Conservation (phyloP, 768 basidiomycete species). For the Leccinum barrowsii region DNA sequence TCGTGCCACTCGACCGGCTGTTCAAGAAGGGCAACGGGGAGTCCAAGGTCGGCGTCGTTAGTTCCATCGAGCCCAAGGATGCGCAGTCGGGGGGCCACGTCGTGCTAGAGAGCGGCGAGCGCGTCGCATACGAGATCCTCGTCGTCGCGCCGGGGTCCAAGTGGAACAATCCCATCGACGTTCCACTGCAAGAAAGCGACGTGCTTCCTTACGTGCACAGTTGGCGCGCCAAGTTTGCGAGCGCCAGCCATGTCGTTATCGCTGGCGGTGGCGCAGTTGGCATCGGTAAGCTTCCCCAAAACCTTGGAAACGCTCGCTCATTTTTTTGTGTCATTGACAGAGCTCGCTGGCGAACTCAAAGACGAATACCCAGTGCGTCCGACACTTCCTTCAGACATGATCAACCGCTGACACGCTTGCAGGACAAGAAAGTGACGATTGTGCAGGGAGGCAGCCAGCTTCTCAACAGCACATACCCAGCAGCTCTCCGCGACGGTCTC, state of each 20-base stretch:
- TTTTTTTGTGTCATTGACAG: conserved; percentile 18
- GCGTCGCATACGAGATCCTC: conserved; percentile 50
- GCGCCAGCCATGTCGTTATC: conserved; percentile 42
- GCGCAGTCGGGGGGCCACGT: conserved; percentile 43
- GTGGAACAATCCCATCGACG: conserved; percentile 48
- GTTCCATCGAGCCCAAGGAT: conserved; percentile 36
- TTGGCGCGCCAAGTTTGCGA: conserved; percentile 33
- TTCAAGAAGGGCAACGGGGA: conserved; percentile 46
- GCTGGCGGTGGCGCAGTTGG: conserved; percentile 59
- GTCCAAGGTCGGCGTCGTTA: conserved; percentile 33
- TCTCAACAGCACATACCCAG: conserved; percentile 54
- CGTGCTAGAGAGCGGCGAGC: conserved; percentile 47
- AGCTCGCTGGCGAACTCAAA: conserved; percentile 43
- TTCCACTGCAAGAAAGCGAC: conserved; percentile 37
- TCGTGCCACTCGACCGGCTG: conserved; percentile 51
- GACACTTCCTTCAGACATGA: background rate
- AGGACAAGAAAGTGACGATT: conserved; percentile 51
- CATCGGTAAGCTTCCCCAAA: conserved; percentile 34
- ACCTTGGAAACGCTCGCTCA: background rate
- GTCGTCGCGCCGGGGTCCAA: conserved; percentile 56
- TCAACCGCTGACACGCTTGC: conserved; percentile 6
- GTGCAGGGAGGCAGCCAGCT: conserved; percentile 54
- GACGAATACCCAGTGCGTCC: conserved; percentile 39
- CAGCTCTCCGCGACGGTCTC: conserved; percentile 47
- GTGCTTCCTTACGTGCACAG: conserved; percentile 28